phyloP scores from a whole-genome alignment of 805 yeast species.

The Yamadazyma olivae region DNA sequence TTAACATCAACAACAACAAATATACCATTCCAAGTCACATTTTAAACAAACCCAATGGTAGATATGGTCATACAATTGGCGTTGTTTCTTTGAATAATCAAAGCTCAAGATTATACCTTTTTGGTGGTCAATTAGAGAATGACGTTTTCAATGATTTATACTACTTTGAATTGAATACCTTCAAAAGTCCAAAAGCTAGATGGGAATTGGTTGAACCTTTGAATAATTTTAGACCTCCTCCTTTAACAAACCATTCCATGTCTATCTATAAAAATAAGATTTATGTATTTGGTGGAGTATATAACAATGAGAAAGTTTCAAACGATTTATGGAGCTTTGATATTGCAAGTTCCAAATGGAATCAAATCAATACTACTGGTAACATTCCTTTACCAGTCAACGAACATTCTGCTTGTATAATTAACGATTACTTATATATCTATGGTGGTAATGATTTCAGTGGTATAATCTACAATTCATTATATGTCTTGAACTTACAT shows the following conservation, averaged over 20 bases:
- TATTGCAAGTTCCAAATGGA: slow-evolving; percentile 67
- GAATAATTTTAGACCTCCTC: slow-evolving; percentile 59
- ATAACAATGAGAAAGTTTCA: slow-evolving; percentile 62
- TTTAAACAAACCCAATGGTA: slow-evolving; percentile 71
- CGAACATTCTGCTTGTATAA: slow-evolving; percentile 84
- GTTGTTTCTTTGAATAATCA: slow-evolving; percentile 55
- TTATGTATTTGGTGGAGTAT: slow-evolving; percentile 87
- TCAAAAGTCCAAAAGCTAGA: slow-evolving; percentile 75
- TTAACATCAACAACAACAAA: slow-evolving; percentile 53
- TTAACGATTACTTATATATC: slow-evolving; percentile 73
- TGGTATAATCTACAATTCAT: slow-evolving; percentile 63
- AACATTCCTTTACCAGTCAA: slow-evolving; percentile 80
- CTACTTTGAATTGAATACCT: slow-evolving; percentile 81
- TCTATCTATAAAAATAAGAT: slow-evolving; percentile 72
- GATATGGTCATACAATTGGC: slow-evolving; percentile 91
- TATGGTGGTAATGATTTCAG: slow-evolving; percentile 84
- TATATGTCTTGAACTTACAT: slow-evolving; percentile 73
- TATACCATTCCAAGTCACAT: slow-evolving; percentile 45
- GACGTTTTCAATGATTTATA: slow-evolving; percentile 81
- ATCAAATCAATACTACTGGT: slow-evolving; percentile 66
- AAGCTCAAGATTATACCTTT: slow-evolving; percentile 63
- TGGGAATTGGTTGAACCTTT: slow-evolving; percentile 74
- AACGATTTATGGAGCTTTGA: slow-evolving; percentile 82
- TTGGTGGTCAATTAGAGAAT: slow-evolving; percentile 92
- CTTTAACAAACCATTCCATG: slow-evolving; percentile 90